Evolutionary conservation across 495 filamentous ascomycete species (phyloP).

Genomic region (Hypoxylon cercidicola): DNA sequence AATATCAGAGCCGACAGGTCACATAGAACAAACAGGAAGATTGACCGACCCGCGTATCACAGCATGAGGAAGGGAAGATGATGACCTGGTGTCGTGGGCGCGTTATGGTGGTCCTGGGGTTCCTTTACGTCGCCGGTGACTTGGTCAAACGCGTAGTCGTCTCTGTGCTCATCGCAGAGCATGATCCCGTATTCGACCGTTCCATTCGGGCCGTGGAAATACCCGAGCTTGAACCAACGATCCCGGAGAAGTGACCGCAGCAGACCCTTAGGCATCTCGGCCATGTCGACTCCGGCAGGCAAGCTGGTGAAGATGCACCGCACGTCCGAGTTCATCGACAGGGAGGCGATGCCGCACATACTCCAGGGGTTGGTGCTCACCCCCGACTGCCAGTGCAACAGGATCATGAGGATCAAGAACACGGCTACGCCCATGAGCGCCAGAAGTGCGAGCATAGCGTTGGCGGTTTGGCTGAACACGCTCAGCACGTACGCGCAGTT

Average conservation of each 20-base stretch:
- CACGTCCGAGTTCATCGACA: slow-evolving; percentile 48
- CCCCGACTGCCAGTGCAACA: slow-evolving; percentile 47
- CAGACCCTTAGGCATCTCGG: slow-evolving; percentile 37
- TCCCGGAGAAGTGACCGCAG: slow-evolving; percentile 36
- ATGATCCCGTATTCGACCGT: slow-evolving; percentile 49
- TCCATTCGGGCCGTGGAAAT: slow-evolving; percentile 45
- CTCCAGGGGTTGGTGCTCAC: slow-evolving; percentile 55
- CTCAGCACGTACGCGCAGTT: slow-evolving; percentile 52
- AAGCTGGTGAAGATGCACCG: slow-evolving; percentile 39
- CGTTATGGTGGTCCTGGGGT: slow-evolving; percentile 14
- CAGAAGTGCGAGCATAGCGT: slow-evolving; percentile 39
- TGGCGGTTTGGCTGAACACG: slow-evolving; percentile 45
- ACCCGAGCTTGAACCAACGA: slow-evolving; percentile 49
- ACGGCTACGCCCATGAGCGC: slow-evolving; percentile 43
- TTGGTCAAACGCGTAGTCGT: neutral
- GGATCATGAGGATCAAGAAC: slow-evolving; percentile 36
- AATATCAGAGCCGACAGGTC: slow-evolving; percentile 52
- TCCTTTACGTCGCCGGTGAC: slow-evolving; percentile 22
- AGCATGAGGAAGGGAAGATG: slow-evolving; percentile 51
- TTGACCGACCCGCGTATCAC: slow-evolving; percentile 38
- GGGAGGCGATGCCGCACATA: slow-evolving; percentile 50
- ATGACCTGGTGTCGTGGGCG: slow-evolving; percentile 29
- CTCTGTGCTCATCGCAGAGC: slow-evolving; percentile 20
- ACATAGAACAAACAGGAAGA: slow-evolving; percentile 48
- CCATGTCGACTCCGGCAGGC: slow-evolving; percentile 35